Conservation (phyloP, 331 rosid species). For the Phaseolus coccineus region DNA sequence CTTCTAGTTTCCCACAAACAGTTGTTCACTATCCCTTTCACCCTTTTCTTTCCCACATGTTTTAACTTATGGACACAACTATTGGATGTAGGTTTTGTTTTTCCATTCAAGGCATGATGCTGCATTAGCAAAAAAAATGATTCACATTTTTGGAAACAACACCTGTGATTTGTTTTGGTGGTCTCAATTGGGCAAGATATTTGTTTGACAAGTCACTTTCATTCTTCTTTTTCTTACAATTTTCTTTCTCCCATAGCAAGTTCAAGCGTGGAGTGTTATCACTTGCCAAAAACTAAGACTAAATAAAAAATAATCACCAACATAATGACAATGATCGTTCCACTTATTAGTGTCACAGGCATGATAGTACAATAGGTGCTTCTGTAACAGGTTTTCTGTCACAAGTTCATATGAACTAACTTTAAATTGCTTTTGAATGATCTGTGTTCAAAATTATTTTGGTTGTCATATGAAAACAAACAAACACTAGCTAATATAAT, state of each 20-base stretch:
- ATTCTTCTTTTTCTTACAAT: background rate
- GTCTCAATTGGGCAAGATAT: background rate
- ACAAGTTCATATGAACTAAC: constrained; percentile 25
- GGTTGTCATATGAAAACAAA: constrained; percentile 42
- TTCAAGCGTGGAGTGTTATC: constrained; percentile 3
- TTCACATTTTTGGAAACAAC: constrained; percentile 45
- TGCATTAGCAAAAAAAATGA: constrained; percentile 33
- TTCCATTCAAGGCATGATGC: constrained; percentile 44
- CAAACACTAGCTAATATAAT: constrained; percentile 40
- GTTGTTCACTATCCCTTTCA: constrained; percentile 32
- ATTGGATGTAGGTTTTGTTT: constrained; percentile 40
- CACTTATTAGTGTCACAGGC: constrained; percentile 32
- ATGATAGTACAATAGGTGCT: background rate
- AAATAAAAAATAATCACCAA: constrained; percentile 14
- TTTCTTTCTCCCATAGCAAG: background rate
- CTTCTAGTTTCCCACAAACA: constrained; percentile 30
- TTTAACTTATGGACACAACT: constrained; percentile 40
- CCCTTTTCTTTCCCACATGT: constrained; percentile 29
- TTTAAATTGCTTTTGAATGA: constrained; percentile 30
- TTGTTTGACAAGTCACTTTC: constrained; percentile 28
- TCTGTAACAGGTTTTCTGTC: constrained; percentile 13
- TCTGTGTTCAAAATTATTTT: constrained; percentile 29
- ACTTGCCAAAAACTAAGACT: constrained; percentile 7
- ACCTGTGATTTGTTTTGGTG: constrained; percentile 21
- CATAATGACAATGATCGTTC: constrained; percentile 3